Base-by-base conservation (phyloP, 305 asterid species). In the Fraxinus paxiana region DNA sequence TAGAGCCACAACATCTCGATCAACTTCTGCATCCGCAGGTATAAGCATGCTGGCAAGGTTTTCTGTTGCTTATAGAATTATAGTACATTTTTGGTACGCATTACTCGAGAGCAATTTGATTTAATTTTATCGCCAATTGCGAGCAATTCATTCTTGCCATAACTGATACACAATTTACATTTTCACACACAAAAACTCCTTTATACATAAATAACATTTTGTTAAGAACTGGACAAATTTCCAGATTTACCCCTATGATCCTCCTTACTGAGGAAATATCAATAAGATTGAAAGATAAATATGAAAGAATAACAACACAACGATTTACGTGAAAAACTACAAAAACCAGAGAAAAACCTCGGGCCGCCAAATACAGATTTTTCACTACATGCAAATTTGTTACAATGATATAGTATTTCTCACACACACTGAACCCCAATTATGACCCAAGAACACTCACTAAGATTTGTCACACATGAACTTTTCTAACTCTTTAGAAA, bases 11-110 rank as follows among this genome's bases (percentile, higher is more conserved):
- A 80, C 98, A 96, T 87, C 87, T 96, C 9, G 98, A 94, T 71
- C 98, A 96, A 86, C 98, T 94, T 83, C 98, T 96, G 86, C 98
- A 96, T 85, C 99, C 97, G 15, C 99, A 96, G 98, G 98, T 95
- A 81, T 31, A 76, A 38, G 46, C 71, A 41, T 37, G 35, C 67
- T 1, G 28, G 65, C 28, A 4, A 18, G 80, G 6, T 22, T 17
- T 80, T 8, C 10, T n/a, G 13, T 41, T 38, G 61, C 31, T 77
- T 28, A 8, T 20, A 30, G 26, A 17, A 7, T 54, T 5, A 2
- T 2, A 18, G 4, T 56, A 18, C 3, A 56, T 54, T 18, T 1
- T 1, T 77, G 22, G 59, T 54, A 7, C 38, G 9, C 13, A 26
- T 2, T 28, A 61, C 54, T 72, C 3, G 28, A 30, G 28, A 13